phyloP scores from a whole-genome alignment of 495 filamentous ascomycete species.

The Acidiella bohemica region DNA sequence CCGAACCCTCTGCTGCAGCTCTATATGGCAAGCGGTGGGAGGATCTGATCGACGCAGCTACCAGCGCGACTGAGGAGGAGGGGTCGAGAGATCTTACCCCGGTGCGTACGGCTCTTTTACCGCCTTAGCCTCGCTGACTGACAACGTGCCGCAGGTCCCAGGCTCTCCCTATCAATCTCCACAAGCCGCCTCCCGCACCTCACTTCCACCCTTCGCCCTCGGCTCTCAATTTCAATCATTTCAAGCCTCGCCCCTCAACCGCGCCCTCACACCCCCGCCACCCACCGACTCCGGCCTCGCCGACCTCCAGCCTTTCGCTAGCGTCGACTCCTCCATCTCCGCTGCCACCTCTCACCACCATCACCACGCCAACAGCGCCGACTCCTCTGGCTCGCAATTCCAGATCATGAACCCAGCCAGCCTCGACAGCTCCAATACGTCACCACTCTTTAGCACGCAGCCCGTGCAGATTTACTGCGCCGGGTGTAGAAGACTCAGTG shows the following conservation, averaged over 20 bases:
- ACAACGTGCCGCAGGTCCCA: conserved; percentile 25
- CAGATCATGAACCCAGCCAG: conserved; percentile 39
- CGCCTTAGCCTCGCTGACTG: not conserved
- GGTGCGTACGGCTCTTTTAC: conserved; percentile 35
- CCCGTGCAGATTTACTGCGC: conserved; percentile 81
- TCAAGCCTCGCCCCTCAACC: conserved; percentile 73
- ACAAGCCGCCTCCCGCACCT: conserved; percentile 56
- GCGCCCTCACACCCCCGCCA: conserved; percentile 69
- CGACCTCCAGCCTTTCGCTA: conserved; percentile 61
- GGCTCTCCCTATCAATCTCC: conserved; percentile 51
- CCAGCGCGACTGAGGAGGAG: conserved; percentile 84
- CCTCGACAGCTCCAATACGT: conserved; percentile 17
- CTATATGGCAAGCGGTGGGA: conserved; percentile 84
- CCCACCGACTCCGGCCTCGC: conserved; percentile 47
- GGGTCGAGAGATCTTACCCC: conserved; percentile 64
- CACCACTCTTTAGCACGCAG: conserved; percentile 31
- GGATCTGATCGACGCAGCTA: conserved; percentile 81
- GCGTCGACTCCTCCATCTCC: conserved; percentile 59
- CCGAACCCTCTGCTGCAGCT: conserved; percentile 57
- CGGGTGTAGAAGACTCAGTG: conserved; percentile 57
- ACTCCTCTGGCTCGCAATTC: conserved; percentile 38
- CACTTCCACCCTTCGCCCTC: conserved; percentile 56
- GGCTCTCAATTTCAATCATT: conserved; percentile 54
- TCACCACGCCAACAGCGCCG: conserved; percentile 15
- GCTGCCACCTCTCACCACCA: conserved; percentile 37